Conservation (phyloP, 495 filamentous ascomycete genomes). For the Penicillium parvum region DNA sequence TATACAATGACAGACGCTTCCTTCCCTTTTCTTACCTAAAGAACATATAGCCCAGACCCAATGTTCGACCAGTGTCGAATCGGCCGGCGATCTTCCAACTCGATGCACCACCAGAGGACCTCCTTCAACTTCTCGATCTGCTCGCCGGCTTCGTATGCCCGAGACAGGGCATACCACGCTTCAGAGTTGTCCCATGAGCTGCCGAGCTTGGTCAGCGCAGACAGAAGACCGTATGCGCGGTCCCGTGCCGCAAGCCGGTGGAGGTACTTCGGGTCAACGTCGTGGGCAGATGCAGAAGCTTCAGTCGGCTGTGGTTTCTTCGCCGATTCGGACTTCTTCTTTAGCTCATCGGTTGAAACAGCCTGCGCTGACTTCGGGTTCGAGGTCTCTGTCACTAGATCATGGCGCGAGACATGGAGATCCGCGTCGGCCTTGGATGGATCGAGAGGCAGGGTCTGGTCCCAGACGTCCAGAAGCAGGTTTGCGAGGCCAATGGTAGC, state of each 20-base stretch:
- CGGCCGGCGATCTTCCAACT: constrained; percentile 52
- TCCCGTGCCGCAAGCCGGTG: constrained; percentile 81
- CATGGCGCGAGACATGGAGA: constrained; percentile 23
- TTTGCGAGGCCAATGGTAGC: constrained; percentile 80
- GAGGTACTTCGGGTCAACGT: constrained; percentile 54
- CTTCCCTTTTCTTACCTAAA: constrained; percentile 18
- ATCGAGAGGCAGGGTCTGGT: constrained; percentile 51
- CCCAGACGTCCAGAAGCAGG: constrained; percentile 82
- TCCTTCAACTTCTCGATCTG: constrained; percentile 79
- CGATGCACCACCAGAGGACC: constrained; percentile 67
- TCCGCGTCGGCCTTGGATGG: constrained; percentile 31
- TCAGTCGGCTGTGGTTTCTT: constrained; percentile 7
- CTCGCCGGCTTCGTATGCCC: constrained; percentile 77
- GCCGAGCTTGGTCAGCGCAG: constrained; percentile 77
- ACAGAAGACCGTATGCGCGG: constrained; percentile 77
- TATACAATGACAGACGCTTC: constrained; percentile 11
- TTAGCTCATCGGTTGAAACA: constrained; percentile 24
- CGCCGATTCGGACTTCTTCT: constrained; percentile 16
- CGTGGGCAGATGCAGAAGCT: constrained; percentile 12
- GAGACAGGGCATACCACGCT: constrained; percentile 85
- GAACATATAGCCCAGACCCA: constrained; percentile 45
- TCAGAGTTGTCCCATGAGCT: constrained; percentile 89
- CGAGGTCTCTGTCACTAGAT: constrained; percentile 17
- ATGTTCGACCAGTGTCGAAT: constrained; percentile 48
- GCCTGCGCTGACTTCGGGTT: constrained; percentile 19